A percentile compares a stretch with the other conserved stretches of the same genome.
phyloP scores from a whole-genome alignment of 2,329 filamentous ascomycete genomes.

The Aotearoamyces nothofagi region DNA sequence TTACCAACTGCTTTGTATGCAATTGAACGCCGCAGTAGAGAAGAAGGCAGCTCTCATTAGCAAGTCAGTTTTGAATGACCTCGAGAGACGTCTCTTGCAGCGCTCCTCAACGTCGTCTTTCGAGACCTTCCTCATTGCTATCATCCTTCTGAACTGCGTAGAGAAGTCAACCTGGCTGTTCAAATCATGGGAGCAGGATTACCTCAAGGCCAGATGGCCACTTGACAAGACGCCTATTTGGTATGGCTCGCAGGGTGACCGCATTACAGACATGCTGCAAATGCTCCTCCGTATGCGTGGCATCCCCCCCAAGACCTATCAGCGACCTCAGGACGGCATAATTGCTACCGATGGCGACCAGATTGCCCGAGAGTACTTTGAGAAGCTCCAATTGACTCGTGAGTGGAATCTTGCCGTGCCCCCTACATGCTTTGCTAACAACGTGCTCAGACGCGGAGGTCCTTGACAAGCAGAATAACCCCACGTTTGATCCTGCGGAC shows the following conservation, averaged over 20 bases:
- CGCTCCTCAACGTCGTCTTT: slow-evolving; percentile 44
- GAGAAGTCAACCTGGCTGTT: slow-evolving; percentile 57
- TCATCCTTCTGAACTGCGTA: slow-evolving; percentile 49
- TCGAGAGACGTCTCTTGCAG: slow-evolving; percentile 45
- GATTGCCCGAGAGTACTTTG: slow-evolving; percentile 34
- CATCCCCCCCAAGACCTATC: slow-evolving; percentile 36
- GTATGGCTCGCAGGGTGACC: slow-evolving; percentile 43
- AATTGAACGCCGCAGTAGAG: slow-evolving; percentile 49
- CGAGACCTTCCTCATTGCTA: slow-evolving; percentile 42
- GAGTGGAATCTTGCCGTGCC: slow-evolving; percentile 18
- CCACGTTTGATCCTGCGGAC: slow-evolving; percentile 17
- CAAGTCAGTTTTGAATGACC: slow-evolving; percentile 39
- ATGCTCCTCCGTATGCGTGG: slow-evolving; percentile 48
- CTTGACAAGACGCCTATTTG: slow-evolving; percentile 38
- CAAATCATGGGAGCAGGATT: slow-evolving; percentile 50
- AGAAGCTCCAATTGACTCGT: slow-evolving; percentile 41
- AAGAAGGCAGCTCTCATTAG: slow-evolving; percentile 45
- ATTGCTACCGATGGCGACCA: slow-evolving; percentile 27
- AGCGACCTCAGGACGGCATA: slow-evolving; percentile 29
- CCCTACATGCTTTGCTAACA: not conserved
- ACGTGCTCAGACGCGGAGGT: slow-evolving; percentile 14
- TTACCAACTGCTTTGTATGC: slow-evolving; percentile 46
- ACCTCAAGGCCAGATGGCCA: slow-evolving; percentile 39
- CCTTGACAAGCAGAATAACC: slow-evolving; percentile 16
- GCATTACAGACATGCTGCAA: slow-evolving; percentile 40